Conservation (phyloP, 177 flowering plant species). For the Tripterygium wilfordii region DNA sequence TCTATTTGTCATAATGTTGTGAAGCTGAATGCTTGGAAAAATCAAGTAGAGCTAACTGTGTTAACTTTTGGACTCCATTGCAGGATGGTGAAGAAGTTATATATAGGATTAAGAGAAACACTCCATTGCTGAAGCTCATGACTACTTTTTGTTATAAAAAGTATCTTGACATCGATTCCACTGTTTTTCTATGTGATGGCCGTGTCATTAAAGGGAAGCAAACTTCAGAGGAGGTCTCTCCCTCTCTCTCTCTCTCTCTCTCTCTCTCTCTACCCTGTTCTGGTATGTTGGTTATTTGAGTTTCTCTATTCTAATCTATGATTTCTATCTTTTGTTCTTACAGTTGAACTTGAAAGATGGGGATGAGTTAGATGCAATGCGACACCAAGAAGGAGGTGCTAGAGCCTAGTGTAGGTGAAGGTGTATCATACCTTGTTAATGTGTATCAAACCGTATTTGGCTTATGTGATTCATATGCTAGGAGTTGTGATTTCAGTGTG, state of each 20-base stretch:
- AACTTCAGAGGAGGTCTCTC: slow-evolving; percentile 4
- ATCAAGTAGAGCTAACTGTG: too few relatives aligned
- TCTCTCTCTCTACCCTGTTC: neutral
- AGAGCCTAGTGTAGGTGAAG: too few relatives aligned
- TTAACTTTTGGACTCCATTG: too few relatives aligned
- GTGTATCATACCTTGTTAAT: too few relatives aligned
- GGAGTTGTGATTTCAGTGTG: too few relatives aligned
- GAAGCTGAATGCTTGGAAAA: too few relatives aligned
- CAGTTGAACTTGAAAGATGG: neutral
- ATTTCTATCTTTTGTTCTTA: neutral
- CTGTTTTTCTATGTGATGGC: slow-evolving; percentile 5
- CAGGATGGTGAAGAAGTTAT: slow-evolving; percentile 2
- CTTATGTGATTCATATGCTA: too few relatives aligned
- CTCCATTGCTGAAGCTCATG: slow-evolving; percentile 1
- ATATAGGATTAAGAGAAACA: slow-evolving; percentile 1
- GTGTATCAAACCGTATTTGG: too few relatives aligned
- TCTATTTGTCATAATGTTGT: too few relatives aligned
- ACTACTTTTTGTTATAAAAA: neutral
- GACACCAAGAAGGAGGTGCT: neutral
- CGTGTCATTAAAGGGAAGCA: slow-evolving; percentile 2
- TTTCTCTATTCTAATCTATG: neutral
- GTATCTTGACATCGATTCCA: slow-evolving; percentile 1
- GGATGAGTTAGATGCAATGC: slow-evolving; percentile 5
- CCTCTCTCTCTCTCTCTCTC: neutral
- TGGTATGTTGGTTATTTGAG: neutral